Evolutionary conservation across 192 early-diverging fungal species (phyloP).

Genomic region (Gamsiella multidivaricata): DNA sequence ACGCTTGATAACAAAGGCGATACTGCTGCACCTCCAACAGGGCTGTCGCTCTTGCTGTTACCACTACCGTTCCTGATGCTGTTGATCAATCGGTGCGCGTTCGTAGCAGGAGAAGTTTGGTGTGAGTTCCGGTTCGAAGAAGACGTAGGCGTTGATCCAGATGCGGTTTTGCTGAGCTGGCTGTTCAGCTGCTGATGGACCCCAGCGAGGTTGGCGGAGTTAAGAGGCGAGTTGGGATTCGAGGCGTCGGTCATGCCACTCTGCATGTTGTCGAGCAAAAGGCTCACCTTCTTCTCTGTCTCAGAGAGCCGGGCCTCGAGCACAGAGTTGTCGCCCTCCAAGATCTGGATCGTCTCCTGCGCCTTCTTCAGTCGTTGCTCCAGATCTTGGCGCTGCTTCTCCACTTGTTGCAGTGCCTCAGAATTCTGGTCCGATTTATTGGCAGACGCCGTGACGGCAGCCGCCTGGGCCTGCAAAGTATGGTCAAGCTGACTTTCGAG

Average conservation of each 20-base stretch:
- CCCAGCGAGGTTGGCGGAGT: conserved; percentile 31
- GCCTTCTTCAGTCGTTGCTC: conserved; percentile 32
- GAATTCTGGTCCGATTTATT: neutral
- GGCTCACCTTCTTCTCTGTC: conserved; percentile 41
- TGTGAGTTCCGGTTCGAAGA: neutral
- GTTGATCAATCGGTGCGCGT: conserved; percentile 10
- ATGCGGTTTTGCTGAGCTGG: neutral
- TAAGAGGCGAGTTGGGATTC: conserved; percentile 36
- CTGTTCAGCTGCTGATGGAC: conserved; percentile 34
- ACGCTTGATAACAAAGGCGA: neutral
- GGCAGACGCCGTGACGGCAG: conserved; percentile 10
- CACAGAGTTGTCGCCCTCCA: conserved; percentile 39
- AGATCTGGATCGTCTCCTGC: conserved; percentile 15
- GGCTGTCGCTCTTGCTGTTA: conserved; percentile 1
- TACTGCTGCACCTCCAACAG: neutral
- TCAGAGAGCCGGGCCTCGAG: conserved; percentile 31
- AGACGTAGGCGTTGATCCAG: conserved; percentile 11
- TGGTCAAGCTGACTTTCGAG: conserved; percentile 38
- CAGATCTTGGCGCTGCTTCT: conserved; percentile 34
- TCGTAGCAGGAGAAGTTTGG: conserved; percentile 1
- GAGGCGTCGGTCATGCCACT: conserved; percentile 18
- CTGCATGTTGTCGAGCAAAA: conserved; percentile 46
- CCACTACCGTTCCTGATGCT: conserved; percentile 11
- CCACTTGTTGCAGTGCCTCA: conserved; percentile 2
- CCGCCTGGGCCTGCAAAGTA: conserved; percentile 27